Evolutionary conservation across 257 asterid genomes (phyloP).

Genomic region (Nicotiana otophora): DNA sequence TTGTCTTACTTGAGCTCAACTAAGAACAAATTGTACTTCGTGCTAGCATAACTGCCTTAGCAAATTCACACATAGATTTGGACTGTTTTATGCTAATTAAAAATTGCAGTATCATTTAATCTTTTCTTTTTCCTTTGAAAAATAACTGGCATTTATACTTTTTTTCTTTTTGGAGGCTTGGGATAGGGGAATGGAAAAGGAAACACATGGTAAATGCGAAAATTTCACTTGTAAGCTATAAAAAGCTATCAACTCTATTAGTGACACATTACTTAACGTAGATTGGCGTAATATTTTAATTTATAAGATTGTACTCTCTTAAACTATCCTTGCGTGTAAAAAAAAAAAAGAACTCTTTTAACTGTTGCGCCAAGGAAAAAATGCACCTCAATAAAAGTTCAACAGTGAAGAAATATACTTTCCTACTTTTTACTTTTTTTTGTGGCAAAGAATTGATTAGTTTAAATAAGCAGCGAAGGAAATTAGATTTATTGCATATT

Average conservation of each 20-base stretch:
- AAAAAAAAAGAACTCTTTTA: too few species aligned
- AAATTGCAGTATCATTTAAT: too few species aligned
- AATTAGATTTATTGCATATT: background rate
- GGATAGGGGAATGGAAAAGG: background rate
- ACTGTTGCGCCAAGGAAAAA: too few species aligned
- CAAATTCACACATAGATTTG: background rate
- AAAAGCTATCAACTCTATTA: too few species aligned
- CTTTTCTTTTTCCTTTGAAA: background rate
- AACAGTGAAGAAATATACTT: background rate
- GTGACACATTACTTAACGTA: too few species aligned
- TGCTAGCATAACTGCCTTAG: background rate
- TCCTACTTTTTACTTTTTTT: background rate
- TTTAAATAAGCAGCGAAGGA: background rate
- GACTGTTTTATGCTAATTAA: background rate
- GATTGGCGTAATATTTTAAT: too few species aligned
- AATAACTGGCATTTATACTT: too few species aligned
- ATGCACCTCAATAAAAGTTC: too few species aligned
- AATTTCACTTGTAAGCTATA: too few species aligned
- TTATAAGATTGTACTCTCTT: too few species aligned
- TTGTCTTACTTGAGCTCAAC: conserved; percentile 1
- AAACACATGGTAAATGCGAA: too few species aligned
- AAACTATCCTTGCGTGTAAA: too few species aligned
- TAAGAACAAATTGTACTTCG: background rate
- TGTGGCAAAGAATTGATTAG: background rate
- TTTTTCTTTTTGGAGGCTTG: background rate